phyloP scores from a whole-genome alignment of 2,329 filamentous ascomycete genomes.

The Talaromyces sp. region DNA sequence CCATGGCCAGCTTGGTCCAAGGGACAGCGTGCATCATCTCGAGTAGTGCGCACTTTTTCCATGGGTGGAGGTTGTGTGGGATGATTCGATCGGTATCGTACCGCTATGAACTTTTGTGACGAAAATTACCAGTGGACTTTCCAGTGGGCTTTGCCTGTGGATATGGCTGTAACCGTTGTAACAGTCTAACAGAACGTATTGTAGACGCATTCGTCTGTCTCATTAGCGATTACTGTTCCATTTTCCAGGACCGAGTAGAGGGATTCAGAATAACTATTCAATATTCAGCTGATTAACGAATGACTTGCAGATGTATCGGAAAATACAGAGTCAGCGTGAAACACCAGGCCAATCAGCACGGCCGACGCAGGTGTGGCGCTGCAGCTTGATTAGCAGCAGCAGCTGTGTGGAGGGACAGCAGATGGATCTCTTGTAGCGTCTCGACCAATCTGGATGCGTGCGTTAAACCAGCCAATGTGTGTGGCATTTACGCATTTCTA shows the following conservation, averaged over 20 bases:
- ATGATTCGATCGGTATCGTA: not conserved
- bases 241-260: not conserved
- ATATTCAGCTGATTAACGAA: not conserved
- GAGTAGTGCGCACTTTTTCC: not conserved
- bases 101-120: not conserved
- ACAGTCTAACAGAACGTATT: not conserved
- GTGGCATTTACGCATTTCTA: not conserved
- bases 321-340: not conserved
- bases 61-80: constrained; percentile 2
- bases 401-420: not conserved
- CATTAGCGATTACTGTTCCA: not conserved
- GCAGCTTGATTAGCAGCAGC: not conserved
- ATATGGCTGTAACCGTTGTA: not conserved
- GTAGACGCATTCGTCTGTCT: not conserved
- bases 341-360: not conserved
- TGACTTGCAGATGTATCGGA: not conserved
- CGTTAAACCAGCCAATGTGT: constrained; percentile 8
- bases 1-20: not conserved
- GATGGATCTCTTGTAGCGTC: not conserved
- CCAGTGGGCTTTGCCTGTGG: not conserved
- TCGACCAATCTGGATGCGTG: constrained; percentile 6
- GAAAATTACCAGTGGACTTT: no score
- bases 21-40: not conserved
- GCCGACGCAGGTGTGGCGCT: constrained; percentile 1
- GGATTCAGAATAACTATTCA: not conserved